These are phyloP conservation scores for Zygnema cylindricum DNA, from an alignment of 139 green algal genomes.

Conservation along the genomic window DNA sequence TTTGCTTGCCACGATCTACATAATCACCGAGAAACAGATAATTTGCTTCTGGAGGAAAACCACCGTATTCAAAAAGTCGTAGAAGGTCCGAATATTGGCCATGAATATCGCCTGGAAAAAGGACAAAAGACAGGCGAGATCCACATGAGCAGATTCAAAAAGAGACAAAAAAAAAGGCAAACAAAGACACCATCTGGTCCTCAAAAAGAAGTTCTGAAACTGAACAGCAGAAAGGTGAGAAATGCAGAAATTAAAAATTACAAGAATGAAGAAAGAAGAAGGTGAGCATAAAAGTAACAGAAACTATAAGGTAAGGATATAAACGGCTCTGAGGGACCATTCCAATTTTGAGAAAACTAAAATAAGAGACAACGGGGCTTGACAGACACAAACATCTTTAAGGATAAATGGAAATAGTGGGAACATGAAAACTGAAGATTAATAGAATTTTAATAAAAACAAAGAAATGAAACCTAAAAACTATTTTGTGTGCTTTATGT, in stretches of 20 bases:
- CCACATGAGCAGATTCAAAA: slow-evolving; percentile 17
- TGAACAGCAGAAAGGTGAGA: neutral
- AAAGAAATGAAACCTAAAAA: no score
- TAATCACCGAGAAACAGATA: slow-evolving; percentile 99
- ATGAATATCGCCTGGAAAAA: slow-evolving; percentile 87
- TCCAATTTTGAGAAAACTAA: no score
- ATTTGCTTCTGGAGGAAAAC: slow-evolving; percentile 98
- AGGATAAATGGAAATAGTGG: no score
- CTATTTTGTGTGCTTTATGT: no score
- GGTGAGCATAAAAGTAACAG: no score
- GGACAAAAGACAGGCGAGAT: slow-evolving; percentile 17
- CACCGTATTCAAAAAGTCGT: slow-evolving; percentile 98
- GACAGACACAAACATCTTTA: no score
- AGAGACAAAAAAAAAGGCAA: slow-evolving; percentile 34
- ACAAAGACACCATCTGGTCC: neutral
- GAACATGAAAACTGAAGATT: no score
- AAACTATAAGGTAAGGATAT: no score
- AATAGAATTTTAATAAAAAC: no score
- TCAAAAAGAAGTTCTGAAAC: neutral
- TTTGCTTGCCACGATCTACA: slow-evolving; percentile 98
- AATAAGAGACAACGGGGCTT: no score
- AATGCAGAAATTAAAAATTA: slow-evolving; percentile 24
- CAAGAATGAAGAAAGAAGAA: no score
- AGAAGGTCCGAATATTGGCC: slow-evolving; percentile 98
- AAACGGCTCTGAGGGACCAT: no score